Base-by-base conservation (phyloP, 2,329 filamentous ascomycete species). In the Penicillium italicum region DNA sequence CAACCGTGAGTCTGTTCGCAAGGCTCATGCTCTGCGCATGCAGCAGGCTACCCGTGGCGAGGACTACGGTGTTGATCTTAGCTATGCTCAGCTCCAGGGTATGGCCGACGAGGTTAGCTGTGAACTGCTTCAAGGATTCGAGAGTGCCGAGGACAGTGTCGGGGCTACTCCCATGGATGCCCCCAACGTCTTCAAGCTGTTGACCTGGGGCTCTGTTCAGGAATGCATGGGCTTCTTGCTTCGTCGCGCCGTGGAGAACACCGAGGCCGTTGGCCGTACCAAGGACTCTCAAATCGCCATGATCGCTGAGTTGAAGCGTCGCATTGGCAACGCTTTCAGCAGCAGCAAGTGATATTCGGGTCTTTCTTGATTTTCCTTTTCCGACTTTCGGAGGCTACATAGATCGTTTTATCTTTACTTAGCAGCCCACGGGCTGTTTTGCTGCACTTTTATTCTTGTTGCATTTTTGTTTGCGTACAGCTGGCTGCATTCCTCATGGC, bases 61-160 rank as follows among this genome's bases (percentile, higher is more conserved):
- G 61, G 48, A 62, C 44, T 68, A 70, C 45, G 68, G 72, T 37
- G 71, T 77, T 44, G 76, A 80, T 14, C 73, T 84, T 2, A 75
- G 77, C 34, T 91, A 90, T 71, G 89, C 89, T 3, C 92, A 97
- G 76, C 82, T 97, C 1, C 89, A 93, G 77, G 92, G 93, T 38
- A 97, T 97, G 93, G 93, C 93, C 1, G 93, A 97, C 65, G 92
- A 97, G 70, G 85, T 97, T 50, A 91, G 87, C 55, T 81, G 82
- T 62, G 77, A 79, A 36, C 71, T 86, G 1, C 74, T 85, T 16
- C 74, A 82, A 55, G 74, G 64, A 60, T 73, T 66, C 65, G 66
- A 65, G 63, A 67, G 57, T 20, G 62, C 66, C 14, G 66, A 67
- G 49, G 55, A 54, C 26, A 51, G 56, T 24, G 62, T 62, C 14